These are phyloP conservation scores for Leccinum subrobustum DNA, from an alignment of 1,284 basidiomycete genomes.

Conservation along the genomic window DNA sequence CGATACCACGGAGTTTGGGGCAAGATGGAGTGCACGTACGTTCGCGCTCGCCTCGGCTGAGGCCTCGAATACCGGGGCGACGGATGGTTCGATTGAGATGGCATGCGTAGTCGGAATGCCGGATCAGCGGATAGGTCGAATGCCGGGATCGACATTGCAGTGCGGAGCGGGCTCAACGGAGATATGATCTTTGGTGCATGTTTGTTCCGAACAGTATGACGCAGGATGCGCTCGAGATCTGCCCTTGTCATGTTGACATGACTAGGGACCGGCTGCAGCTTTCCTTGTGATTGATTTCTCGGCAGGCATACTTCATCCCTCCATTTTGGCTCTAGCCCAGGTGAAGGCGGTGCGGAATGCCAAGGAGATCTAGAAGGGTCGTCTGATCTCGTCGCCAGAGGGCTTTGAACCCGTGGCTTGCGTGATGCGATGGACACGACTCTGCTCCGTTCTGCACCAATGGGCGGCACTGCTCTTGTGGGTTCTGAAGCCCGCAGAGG, in stretches of 20 bases:
- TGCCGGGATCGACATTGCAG: slow-evolving; percentile 2
- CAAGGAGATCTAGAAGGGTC: slow-evolving; percentile 4
- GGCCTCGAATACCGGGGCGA: slow-evolving; percentile 25
- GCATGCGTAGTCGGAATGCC: slow-evolving; percentile 20
- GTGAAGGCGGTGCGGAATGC: slow-evolving; percentile 7
- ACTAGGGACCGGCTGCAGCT: background rate
- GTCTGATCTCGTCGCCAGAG: background rate
- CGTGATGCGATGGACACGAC: slow-evolving; percentile 19
- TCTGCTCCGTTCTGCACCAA: slow-evolving; percentile 32
- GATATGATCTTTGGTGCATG: slow-evolving; percentile 31
- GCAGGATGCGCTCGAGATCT: slow-evolving; percentile 28
- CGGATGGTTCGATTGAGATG: slow-evolving; percentile 19
- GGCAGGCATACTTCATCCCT: background rate
- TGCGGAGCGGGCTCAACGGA: slow-evolving; percentile 32
- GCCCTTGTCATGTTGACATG: slow-evolving; percentile 11
- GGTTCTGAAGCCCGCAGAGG: slow-evolving; percentile 24
- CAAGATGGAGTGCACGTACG: slow-evolving; percentile 19
- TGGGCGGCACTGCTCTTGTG: slow-evolving; percentile 26
- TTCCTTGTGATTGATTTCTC: slow-evolving; percentile 2
- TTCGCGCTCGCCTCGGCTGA: slow-evolving; percentile 22
- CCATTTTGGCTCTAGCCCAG: slow-evolving; percentile 7
- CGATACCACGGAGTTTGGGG: background rate
- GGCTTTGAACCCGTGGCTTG: slow-evolving; percentile 7
- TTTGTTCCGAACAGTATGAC: slow-evolving; percentile 25
- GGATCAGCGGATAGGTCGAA: slow-evolving; percentile 18